A percentile compares a stretch with the other conserved stretches of the same genome.
These are phyloP conservation scores for Umbilicus rupestris DNA, from an alignment of 164 flowering plant genomes.

Conservation along the genomic window DNA sequence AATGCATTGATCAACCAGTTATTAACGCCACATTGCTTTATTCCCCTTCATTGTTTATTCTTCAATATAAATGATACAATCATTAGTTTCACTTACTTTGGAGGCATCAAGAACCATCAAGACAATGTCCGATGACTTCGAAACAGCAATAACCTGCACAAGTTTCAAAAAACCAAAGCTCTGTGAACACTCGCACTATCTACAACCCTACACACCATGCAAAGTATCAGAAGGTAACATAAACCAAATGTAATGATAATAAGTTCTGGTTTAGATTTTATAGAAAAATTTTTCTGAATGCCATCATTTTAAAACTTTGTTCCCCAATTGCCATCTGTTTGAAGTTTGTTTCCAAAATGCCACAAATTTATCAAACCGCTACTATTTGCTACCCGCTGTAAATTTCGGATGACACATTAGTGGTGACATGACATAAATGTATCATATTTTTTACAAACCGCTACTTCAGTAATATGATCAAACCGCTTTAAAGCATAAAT, in stretches of 20 bases:
- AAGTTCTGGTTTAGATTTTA: not conserved
- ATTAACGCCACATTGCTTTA: not conserved
- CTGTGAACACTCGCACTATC: not conserved
- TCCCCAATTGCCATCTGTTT: too few species aligned
- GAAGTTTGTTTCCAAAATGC: too few species aligned
- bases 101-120: conserved; percentile 99
- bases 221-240: not conserved
- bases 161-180: not conserved
- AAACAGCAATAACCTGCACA: conserved; percentile 92
- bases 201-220: not conserved
- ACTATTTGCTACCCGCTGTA: too few species aligned
- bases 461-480: too few species aligned
- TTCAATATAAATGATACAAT: not conserved
- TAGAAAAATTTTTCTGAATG: too few species aligned
- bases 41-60: not conserved
- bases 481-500: too few species aligned
- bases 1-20: too few species aligned
- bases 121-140: conserved; percentile 96
- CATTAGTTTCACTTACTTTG: conserved; percentile 39
- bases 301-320: too few species aligned
- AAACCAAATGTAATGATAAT: not conserved
- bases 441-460: too few species aligned
- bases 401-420: too few species aligned
- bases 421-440: too few species aligned
- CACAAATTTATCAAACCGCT: too few species aligned